A percentile compares a stretch with the other conserved stretches of the same genome.
Evolutionary conservation across 345 rosid genomes (phyloP).

Genomic region (Eucalyptus decipiens): DNA sequence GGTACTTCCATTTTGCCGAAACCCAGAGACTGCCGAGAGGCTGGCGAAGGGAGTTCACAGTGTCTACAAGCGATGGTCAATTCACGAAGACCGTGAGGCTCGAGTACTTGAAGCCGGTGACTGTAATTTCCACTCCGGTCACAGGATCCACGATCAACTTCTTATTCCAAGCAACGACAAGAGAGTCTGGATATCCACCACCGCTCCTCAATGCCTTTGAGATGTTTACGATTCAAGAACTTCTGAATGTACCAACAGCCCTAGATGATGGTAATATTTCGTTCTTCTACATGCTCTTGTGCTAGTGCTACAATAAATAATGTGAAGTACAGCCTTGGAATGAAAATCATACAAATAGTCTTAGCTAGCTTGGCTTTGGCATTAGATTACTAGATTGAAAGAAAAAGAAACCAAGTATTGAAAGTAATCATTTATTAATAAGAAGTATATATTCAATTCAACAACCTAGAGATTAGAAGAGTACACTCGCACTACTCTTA

Average conservation of each 20-base stretch:
- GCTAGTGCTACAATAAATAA: no score
- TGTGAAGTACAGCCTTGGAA: no score
- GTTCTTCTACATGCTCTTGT: neutral
- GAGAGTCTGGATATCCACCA: neutral
- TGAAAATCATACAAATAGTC: no score
- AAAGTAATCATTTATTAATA: no score
- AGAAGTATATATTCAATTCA: no score
- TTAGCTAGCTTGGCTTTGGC: no score
- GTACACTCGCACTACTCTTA: no score
- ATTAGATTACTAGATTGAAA: no score
- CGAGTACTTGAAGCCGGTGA: neutral
- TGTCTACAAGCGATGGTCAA: neutral
- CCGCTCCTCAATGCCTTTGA: slow-evolving; percentile 28
- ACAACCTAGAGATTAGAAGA: no score
- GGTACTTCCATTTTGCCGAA: slow-evolving; percentile 2
- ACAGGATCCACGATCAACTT: neutral
- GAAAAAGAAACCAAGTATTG: no score
- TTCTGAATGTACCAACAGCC: neutral
- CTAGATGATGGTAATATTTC: neutral
- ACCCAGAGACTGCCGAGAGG: neutral
- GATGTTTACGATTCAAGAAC: slow-evolving; percentile 5
- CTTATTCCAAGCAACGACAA: neutral
- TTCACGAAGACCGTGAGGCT: neutral
- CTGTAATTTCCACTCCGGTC: neutral
- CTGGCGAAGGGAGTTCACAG: neutral